Evolutionary conservation across 768 basidiomycete genomes (phyloP).

Genomic region (Termitomyces sp.): DNA sequence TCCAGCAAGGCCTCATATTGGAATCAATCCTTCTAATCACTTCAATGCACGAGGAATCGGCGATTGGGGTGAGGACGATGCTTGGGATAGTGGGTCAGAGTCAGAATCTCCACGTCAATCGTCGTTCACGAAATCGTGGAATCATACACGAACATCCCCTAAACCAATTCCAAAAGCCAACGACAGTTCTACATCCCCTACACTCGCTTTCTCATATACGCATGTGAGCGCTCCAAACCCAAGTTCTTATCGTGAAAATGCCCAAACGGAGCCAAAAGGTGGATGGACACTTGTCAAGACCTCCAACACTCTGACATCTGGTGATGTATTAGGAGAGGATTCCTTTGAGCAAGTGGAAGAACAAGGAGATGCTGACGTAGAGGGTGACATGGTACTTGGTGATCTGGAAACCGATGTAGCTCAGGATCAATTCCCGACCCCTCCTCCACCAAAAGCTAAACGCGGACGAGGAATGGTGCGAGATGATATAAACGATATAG

Average conservation of each 20-base stretch:
- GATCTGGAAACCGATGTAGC: slow-evolving; percentile 60
- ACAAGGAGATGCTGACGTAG: slow-evolving; percentile 56
- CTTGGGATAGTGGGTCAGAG: slow-evolving; percentile 81
- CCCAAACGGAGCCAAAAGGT: slow-evolving; percentile 38
- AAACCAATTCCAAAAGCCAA: slow-evolving; percentile 46
- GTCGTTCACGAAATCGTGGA: slow-evolving; percentile 43
- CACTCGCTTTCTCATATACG: slow-evolving; percentile 76
- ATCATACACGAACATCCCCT: slow-evolving; percentile 37
- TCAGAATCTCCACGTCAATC: slow-evolving; percentile 61
- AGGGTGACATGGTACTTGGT: slow-evolving; percentile 71
- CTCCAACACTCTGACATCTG: slow-evolving; percentile 20
- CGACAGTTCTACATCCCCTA: slow-evolving; percentile 53
- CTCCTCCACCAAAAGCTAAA: slow-evolving; percentile 33
- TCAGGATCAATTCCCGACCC: slow-evolving; percentile 21
- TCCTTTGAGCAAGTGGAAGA: slow-evolving; percentile 21
- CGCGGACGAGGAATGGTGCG: slow-evolving; percentile 46
- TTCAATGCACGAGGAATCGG: slow-evolving; percentile 26
- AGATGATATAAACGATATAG: slow-evolving; percentile 66
- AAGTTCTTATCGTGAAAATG: slow-evolving; percentile 58
- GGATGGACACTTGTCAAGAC: slow-evolving; percentile 76
- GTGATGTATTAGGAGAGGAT: slow-evolving; percentile 10
- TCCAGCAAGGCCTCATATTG: slow-evolving; percentile 70
- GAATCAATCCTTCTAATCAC: slow-evolving; percentile 47
- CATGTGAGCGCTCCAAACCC: slow-evolving; percentile 71
- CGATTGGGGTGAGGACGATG: slow-evolving; percentile 84